Evolutionary conservation across 768 basidiomycete genomes (phyloP), one percentile per base, ranked within the genome.

Genomic region (Hirschioporus abietinus): DNA sequence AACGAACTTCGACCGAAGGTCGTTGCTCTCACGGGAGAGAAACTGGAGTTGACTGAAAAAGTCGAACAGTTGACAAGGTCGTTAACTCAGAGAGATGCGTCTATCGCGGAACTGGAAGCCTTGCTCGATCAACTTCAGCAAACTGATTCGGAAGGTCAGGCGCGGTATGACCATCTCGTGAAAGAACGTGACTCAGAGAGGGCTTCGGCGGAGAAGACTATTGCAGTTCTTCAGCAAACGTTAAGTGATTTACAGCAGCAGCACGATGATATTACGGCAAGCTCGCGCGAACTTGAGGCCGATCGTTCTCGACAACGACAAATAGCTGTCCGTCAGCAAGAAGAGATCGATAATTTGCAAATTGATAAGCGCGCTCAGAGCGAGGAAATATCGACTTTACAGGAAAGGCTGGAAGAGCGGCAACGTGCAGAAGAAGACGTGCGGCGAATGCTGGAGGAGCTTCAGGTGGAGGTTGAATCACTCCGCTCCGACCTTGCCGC

Each of bases 1-100:
- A 89, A 94, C 69, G 92, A 94, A 76, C 89, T 94, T 86, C 85
- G 90, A 34, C 86, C 91, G 57, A 94, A 94, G 79, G 87, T 94
- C 68, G 88, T 93, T 24, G 88, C 92, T 73, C 80, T 96, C 65
- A 92, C 90, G 1, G 84, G 87, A 42, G 83, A 81, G 68, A 92
- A 89, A 74, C 77, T 91, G 17, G 85, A 90, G 67, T 81, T 92
- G 9, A 80, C 82, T 59, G 90, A 94, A 68, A 86, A 85, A 71
- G 78, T 87, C 60, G 86, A 85, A 68, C 74, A 76, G 65, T 75
- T 92, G 65, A 82, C 88, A 66, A 80, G 82, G 64, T 78, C 81
- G 9, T 69, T 91, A 66, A 79, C 80, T 52, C 83, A 80, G 68
- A 83, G 86, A 23, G 89, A 92, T 68, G 72, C 76, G 6, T 77